Evolutionary conservation across 345 rosid species (phyloP).

Genomic region (Draba incana): DNA sequence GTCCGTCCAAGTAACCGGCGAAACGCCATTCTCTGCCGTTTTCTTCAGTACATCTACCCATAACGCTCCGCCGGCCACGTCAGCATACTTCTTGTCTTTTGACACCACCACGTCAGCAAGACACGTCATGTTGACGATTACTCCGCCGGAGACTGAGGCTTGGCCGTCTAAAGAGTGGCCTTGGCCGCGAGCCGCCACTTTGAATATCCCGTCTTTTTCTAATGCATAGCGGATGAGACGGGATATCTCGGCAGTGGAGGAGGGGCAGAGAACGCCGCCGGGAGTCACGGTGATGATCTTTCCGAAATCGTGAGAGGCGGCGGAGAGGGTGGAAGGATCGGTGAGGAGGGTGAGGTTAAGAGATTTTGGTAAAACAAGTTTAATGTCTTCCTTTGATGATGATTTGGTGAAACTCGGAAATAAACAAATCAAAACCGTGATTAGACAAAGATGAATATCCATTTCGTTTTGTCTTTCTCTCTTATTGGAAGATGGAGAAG

Average conservation of each 20-base stretch:
- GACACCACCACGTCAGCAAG: slow-evolving; percentile 47
- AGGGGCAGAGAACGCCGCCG: slow-evolving; percentile 64
- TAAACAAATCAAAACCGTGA: slow-evolving; percentile 10
- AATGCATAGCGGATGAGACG: slow-evolving; percentile 50
- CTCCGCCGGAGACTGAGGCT: slow-evolving; percentile 69
- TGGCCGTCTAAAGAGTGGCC: slow-evolving; percentile 89
- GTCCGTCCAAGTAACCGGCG: slow-evolving; percentile 92
- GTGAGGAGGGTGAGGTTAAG: slow-evolving; percentile 45
- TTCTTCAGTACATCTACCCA: slow-evolving; percentile 79
- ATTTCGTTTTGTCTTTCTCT: slow-evolving; percentile 27
- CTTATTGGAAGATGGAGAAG: slow-evolving; percentile 36
- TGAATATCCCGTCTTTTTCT: slow-evolving; percentile 46
- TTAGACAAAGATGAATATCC: slow-evolving; percentile 28
- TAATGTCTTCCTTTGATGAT: slow-evolving; percentile 19
- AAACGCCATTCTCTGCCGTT: slow-evolving; percentile 64
- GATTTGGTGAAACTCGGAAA: slow-evolving; percentile 20
- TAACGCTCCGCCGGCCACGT: slow-evolving; percentile 76
- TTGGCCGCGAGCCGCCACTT: slow-evolving; percentile 80
- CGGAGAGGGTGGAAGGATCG: slow-evolving; percentile 48
- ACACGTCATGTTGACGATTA: slow-evolving; percentile 77
- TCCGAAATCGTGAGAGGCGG: slow-evolving; percentile 71
- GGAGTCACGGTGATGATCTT: slow-evolving; percentile 57
- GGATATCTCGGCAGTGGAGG: slow-evolving; percentile 55
- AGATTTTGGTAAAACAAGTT: slow-evolving; percentile 23
- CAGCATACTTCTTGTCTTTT: slow-evolving; percentile 57